Percentiles rank a stretch among this genome's conserved stretches.
Conservation (phyloP, 805 yeast genomes). For the Yamadazyma endophytica region DNA sequence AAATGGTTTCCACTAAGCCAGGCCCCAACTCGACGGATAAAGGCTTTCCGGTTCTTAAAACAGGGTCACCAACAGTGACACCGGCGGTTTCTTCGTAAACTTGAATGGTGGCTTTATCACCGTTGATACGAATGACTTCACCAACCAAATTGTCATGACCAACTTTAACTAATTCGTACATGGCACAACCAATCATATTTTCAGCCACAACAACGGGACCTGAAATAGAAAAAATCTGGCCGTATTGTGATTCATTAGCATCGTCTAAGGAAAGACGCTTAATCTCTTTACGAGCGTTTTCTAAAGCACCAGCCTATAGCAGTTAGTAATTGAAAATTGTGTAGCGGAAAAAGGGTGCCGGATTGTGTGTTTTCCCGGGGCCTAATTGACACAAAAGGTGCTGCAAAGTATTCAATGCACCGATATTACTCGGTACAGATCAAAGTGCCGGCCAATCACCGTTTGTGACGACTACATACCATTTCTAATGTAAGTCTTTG, state of each 20-base stretch:
- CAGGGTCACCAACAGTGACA: conserved; percentile 99
- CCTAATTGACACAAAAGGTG: too few relatives aligned
- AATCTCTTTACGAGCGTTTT: conserved; percentile 93
- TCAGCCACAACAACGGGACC: conserved; percentile 98
- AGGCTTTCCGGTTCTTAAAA: conserved; percentile 97
- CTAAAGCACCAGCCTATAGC: conserved; percentile 87
- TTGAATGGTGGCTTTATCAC: conserved; percentile 96
- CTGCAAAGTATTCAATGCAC: too few relatives aligned
- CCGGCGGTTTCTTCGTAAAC: conserved; percentile 99
- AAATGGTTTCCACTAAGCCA: conserved; percentile 97
- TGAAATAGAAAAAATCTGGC: conserved; percentile 88
- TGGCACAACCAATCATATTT: conserved; percentile 99
- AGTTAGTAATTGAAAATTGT: neutral
- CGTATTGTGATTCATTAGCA: conserved; percentile 73
- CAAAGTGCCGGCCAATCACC: too few relatives aligned
- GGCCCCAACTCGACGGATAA: conserved; percentile 98
- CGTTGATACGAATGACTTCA: conserved; percentile 95
- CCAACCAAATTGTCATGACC: conserved; percentile 97
- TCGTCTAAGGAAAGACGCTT: conserved; percentile 77
- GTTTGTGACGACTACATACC: too few relatives aligned
- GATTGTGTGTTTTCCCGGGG: too few relatives aligned
- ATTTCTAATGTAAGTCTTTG: too few relatives aligned
- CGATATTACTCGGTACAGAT: too few relatives aligned
- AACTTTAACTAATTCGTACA: conserved; percentile 98
- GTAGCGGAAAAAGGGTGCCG: neutral